These are phyloP conservation scores for Thalassiosira hispida DNA, from an alignment of 352 stramenopile genomes.

Conservation along the genomic window DNA sequence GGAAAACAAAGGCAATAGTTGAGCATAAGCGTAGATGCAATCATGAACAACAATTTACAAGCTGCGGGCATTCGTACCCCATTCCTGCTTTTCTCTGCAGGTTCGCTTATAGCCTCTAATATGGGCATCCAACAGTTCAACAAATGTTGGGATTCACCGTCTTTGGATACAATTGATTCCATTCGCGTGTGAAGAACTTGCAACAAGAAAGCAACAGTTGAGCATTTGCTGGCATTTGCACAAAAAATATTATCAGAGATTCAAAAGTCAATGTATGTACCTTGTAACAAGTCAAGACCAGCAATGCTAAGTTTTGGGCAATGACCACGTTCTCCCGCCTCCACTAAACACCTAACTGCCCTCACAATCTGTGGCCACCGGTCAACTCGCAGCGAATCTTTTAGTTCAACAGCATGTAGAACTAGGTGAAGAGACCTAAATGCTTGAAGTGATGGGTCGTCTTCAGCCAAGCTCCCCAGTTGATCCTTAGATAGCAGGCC, in stretches of 20 bases:
- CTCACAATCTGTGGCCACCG: conserved; percentile 36
- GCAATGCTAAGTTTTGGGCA: conserved; percentile 54
- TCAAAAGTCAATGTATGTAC: no score
- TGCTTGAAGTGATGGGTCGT: conserved; percentile 74
- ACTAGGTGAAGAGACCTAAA: conserved; percentile 83
- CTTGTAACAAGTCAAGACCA: conserved; percentile 55
- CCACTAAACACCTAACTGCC: conserved; percentile 41
- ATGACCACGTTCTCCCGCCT: conserved; percentile 42
- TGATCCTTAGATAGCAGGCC: conserved; percentile 36
- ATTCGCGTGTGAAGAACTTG: conserved; percentile 61
- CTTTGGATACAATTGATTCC: conserved; percentile 40
- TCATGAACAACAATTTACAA: no score
- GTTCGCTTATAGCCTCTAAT: conserved; percentile 68
- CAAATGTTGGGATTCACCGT: conserved; percentile 46
- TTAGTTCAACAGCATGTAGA: conserved; percentile 71
- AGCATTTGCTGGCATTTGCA: no score
- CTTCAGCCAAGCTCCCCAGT: conserved; percentile 58
- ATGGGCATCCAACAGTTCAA: conserved; percentile 63
- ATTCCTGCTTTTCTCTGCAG: conserved; percentile 60
- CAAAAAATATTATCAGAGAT: no score
- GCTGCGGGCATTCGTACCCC: conserved; percentile 65
- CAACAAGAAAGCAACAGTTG: no score
- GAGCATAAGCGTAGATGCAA: background rate
- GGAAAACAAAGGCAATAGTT: conserved; percentile 22
- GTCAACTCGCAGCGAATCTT: conserved; percentile 55